Evolutionary conservation across 441 rosid genomes (phyloP).

Genomic region (Dalechampia spathulata): DNA sequence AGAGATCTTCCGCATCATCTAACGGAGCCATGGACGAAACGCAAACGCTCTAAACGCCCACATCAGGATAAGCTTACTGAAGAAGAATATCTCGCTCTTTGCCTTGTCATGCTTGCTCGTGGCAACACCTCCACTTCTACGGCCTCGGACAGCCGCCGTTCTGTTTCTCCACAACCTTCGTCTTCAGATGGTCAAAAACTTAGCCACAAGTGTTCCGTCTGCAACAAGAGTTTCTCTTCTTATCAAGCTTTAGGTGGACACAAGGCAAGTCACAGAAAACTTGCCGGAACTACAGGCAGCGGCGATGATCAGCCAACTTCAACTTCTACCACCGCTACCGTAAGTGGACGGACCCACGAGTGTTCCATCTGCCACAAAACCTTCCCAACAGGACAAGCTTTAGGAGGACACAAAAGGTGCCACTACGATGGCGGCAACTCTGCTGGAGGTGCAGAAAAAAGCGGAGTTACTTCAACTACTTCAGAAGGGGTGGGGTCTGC

Average conservation of each 20-base stretch:
- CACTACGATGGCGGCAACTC: slow-evolving; percentile 59
- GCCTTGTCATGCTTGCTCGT: slow-evolving; percentile 90
- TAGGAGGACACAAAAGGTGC: slow-evolving; percentile 85
- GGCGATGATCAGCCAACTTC: slow-evolving; percentile 35
- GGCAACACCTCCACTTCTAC: slow-evolving; percentile 46
- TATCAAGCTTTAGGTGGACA: slow-evolving; percentile 95
- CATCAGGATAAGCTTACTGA: slow-evolving; percentile 49
- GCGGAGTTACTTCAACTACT: slow-evolving; percentile 22
- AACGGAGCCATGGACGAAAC: slow-evolving; percentile 45
- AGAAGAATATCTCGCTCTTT: slow-evolving; percentile 88
- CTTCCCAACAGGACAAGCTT: slow-evolving; percentile 74
- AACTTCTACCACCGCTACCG: slow-evolving; percentile 21
- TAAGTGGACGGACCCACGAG: slow-evolving; percentile 52
- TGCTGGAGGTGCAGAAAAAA: slow-evolving; percentile 25
- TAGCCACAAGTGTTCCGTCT: slow-evolving; percentile 57
- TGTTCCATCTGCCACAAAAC: slow-evolving; percentile 68
- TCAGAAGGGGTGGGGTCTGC: slow-evolving; percentile 63
- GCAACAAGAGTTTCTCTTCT: slow-evolving; percentile 65
- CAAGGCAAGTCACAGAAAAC: slow-evolving; percentile 77
- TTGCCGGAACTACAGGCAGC: slow-evolving; percentile 11
- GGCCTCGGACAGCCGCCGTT: slow-evolving; percentile 16
- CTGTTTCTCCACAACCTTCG: too few species aligned
- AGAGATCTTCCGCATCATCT: slow-evolving; percentile 23
- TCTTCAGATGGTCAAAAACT: slow-evolving; percentile 9
- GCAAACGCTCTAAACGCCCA: slow-evolving; percentile 77